Conservation (phyloP, 164 flowering plant genomes). For the Berberis vulgaris region DNA sequence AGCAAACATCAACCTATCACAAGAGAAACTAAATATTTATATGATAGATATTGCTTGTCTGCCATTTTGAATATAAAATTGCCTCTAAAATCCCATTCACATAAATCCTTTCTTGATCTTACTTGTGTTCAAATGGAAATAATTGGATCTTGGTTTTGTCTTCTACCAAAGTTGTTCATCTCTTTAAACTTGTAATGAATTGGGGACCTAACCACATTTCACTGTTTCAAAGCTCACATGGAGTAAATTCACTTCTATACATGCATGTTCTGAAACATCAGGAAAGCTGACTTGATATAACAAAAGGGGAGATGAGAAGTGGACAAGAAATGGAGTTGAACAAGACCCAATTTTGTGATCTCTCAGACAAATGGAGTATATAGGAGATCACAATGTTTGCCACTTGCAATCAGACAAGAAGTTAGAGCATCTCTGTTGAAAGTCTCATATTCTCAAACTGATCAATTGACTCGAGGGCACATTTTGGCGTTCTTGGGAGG, state of each 20-base stretch:
- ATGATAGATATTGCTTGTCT: conserved; percentile 7
- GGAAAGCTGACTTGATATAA: too few species aligned
- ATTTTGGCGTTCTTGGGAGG: too few species aligned
- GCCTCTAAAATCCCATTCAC: conserved; percentile 5
- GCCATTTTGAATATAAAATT: conserved; percentile 11
- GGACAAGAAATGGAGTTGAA: too few species aligned
- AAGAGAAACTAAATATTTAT: background rate
- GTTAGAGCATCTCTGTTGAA: too few species aligned
- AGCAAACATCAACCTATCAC: conserved; percentile 6
- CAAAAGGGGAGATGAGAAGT: too few species aligned
- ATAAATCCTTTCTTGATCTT: background rate
- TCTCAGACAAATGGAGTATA: too few species aligned
- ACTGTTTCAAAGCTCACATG: background rate
- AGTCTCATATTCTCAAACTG: too few species aligned
- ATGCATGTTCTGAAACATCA: background rate
- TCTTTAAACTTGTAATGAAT: background rate
- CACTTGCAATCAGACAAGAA: too few species aligned
- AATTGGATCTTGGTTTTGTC: background rate
- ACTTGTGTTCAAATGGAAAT: background rate
- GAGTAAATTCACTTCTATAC: background rate
- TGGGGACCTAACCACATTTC: conserved; percentile 6
- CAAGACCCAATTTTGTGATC: too few species aligned
- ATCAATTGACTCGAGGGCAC: too few species aligned
- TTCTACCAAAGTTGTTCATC: background rate
- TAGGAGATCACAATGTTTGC: too few species aligned